Percentiles rank a stretch among this genome's conserved stretches.
These are phyloP conservation scores for Fragaria ananassa DNA, from an alignment of 306 rosid genomes.

Conservation along the genomic window DNA sequence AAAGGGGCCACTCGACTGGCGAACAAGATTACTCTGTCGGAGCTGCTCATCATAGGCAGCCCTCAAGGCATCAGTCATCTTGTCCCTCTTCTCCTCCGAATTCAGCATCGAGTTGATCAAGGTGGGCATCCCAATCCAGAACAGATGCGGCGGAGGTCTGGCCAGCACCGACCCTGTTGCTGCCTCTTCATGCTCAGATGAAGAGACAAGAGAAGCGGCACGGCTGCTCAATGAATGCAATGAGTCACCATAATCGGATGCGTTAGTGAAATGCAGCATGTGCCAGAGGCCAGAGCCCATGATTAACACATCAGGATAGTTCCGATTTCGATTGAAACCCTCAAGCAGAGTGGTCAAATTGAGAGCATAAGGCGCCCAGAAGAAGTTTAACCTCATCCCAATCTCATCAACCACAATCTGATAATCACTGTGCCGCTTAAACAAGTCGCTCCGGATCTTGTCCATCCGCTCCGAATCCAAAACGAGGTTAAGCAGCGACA, in stretches of 20 bases:
- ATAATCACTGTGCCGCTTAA: conserved; percentile 72
- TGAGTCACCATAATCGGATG: conserved; percentile 50
- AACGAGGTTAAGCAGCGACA: conserved; percentile 26
- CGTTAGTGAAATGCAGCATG: conserved; percentile 67
- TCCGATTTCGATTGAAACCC: conserved; percentile 46
- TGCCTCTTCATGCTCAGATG: conserved; percentile 35
- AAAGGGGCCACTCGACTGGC: conserved; percentile 65
- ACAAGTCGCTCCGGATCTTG: conserved; percentile 42
- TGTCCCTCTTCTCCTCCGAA: conserved; percentile 78
- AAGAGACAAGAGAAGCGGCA: conserved; percentile 38
- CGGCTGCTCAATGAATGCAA: conserved; percentile 42
- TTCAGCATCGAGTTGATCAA: conserved; percentile 83
- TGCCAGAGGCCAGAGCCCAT: conserved; percentile 93
- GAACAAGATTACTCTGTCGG: conserved; percentile 48
- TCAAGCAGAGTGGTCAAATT: conserved; percentile 57
- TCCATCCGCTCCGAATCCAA: conserved; percentile 52
- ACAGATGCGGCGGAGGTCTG: conserved; percentile 58
- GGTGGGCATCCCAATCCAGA: conserved; percentile 85
- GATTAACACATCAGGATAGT: conserved; percentile 68
- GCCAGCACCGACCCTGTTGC: conserved; percentile 41
- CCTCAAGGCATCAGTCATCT: conserved; percentile 65
- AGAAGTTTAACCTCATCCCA: conserved; percentile 75
- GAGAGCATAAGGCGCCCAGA: conserved; percentile 75
- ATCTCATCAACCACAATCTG: conserved; percentile 51
- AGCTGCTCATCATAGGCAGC: conserved; percentile 56